Conservation (phyloP, 1,284 basidiomycete genomes). For the Hypsizygus ulmarius region DNA sequence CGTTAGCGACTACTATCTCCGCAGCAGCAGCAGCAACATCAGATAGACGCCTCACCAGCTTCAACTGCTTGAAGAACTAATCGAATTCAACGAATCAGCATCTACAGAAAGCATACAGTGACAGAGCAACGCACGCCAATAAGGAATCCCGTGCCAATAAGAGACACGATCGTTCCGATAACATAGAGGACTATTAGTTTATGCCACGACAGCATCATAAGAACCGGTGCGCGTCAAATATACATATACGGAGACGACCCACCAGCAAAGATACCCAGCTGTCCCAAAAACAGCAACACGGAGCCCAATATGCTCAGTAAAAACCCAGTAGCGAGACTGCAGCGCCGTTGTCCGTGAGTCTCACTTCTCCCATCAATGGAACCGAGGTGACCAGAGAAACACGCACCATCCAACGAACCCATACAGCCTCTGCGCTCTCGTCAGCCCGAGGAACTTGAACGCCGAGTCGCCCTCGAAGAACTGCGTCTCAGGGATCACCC, state of each 20-base stretch:
- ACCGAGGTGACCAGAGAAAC: not conserved
- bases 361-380: not conserved
- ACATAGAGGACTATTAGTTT: not conserved
- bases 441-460: constrained; percentile 75
- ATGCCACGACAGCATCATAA: not conserved
- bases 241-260: too few relatives aligned
- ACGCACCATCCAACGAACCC: constrained; percentile 82
- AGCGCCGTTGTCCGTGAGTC: not conserved
- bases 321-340: constrained; percentile 62
- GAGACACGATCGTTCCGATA: too few relatives aligned
- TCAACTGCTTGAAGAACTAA: constrained; percentile 77
- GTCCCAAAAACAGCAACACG: constrained; percentile 75
- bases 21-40: too few relatives aligned
- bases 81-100: constrained; percentile 5
- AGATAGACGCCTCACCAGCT: constrained; percentile 52
- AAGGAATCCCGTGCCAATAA: too few relatives aligned
- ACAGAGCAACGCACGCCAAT: not conserved
- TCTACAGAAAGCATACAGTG: not conserved
- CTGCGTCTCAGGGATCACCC: constrained; percentile 63
- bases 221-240: not conserved
- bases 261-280: constrained; percentile 77
- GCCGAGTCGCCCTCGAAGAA: constrained; percentile 84
- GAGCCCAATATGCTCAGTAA: constrained; percentile 79
- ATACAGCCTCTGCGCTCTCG: constrained; percentile 77
- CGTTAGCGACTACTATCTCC: too few relatives aligned